Percentiles rank a stretch among this genome's conserved stretches.
phyloP scores from a whole-genome alignment of 495 filamentous ascomycete species.

The Penicillium atrosanguineum region DNA sequence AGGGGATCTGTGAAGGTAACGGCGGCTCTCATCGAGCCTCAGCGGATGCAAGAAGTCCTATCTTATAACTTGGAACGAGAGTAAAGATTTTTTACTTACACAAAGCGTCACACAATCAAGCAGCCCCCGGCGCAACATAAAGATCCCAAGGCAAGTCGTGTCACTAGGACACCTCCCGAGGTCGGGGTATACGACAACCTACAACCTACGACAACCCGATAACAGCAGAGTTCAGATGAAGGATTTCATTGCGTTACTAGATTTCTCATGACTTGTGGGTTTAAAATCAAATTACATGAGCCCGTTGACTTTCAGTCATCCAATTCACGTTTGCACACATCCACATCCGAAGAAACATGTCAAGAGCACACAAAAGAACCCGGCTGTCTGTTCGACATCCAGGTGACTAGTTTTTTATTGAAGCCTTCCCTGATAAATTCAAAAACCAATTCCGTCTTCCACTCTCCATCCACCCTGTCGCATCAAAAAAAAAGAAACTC shows the following conservation, averaged over 20 bases:
- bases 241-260: conserved; percentile 24
- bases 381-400: neutral
- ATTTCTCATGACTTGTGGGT: conserved; percentile 34
- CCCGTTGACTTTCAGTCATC: conserved; percentile 28
- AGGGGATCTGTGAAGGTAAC: too few relatives aligned
- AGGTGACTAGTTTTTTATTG: neutral
- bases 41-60: too few relatives aligned
- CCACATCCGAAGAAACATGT: conserved; percentile 21
- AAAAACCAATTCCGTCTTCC: neutral
- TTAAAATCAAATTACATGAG: conserved; percentile 40
- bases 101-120: too few relatives aligned
- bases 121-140: too few relatives aligned
- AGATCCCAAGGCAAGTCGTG: too few relatives aligned
- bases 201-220: neutral
- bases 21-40: too few relatives aligned
- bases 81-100: too few relatives aligned
- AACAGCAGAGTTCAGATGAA: conserved; percentile 4
- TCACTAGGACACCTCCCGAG: neutral
- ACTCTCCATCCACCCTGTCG: conserved; percentile 1
- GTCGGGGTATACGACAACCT: neutral
- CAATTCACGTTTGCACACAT: conserved; percentile 32
- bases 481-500: conserved; percentile 13
- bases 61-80: too few relatives aligned
- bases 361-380: conserved; percentile 16
- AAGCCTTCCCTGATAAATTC: neutral